Base-by-base conservation (phyloP, 768 basidiomycete species). In the Mycena indigotica region DNA sequence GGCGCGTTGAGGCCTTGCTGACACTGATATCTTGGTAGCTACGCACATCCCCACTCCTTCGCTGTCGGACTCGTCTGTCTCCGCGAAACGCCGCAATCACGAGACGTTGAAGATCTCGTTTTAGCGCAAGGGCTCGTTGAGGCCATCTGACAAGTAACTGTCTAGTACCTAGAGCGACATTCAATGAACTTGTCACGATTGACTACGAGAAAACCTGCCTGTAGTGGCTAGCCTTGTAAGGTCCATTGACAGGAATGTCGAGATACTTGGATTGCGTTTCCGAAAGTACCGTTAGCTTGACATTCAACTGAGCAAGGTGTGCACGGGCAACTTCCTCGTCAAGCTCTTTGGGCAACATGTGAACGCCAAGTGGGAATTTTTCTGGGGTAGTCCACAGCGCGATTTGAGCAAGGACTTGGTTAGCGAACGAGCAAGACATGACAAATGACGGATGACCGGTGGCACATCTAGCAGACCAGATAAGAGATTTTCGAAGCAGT, bases 391-490 rank as follows among this genome's bases (percentile, higher is more conserved):
- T 95, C 94, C 94, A 99, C 72, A 99, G 88, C 23, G 94, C 95
- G 69, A 99, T 98, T 78, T 97, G 95, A 28, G 96, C 96, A 67
- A 99, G 83, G 61, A 95, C 92, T 77, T 99, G 97, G 84, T 99
- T 99, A 72, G 93, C 78, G 82, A 99, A 99, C 40, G 97, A 99
- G 83, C 95, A 98, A 17, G 96, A 98, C 97, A 99, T 99, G 78
- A 99, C 97, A 77, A 95, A 98, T 41, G 96, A 98, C 30, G 97
- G 96, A 77, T 99, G 96, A 56, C 96, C 96, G 66, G 96, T 98
- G 38, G 94, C 96, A 75, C 96, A 98, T 53, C 88, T 90, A 50
- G 50, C 45, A 8, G 3, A n/a, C 12, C n/a, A 63, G 8, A 17
- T 17, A 35, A 17, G 32, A 17, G 32, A 35, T 35, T 17, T 8